These are phyloP conservation scores for Hansenula lynferdii DNA, from an alignment of 1,139 yeast species.

Conservation along the genomic window DNA sequence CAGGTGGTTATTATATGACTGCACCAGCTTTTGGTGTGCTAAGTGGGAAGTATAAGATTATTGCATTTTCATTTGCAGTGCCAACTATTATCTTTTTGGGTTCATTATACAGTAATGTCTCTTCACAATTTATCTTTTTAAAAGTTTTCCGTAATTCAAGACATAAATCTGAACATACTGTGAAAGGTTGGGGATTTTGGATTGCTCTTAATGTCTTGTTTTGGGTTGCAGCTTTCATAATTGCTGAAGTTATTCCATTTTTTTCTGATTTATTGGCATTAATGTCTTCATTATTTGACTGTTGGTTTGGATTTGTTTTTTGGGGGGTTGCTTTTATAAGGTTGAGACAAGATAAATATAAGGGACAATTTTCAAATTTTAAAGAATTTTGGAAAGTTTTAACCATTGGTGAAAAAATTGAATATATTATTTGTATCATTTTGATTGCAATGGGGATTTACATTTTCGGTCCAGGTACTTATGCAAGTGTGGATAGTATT, in stretches of 20 bases:
- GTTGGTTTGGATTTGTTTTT: constrained; percentile 62
- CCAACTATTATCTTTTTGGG: constrained; percentile 58
- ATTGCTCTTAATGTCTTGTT: constrained; percentile 34
- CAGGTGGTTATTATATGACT: constrained; percentile 48
- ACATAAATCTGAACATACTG: constrained; percentile 45
- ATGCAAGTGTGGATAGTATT: constrained; percentile 51
- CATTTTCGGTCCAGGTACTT: constrained; percentile 55
- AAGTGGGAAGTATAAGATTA: constrained; percentile 39
- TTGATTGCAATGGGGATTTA: constrained; percentile 45
- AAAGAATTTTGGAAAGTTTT: constrained; percentile 26
- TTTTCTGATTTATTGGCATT: constrained; percentile 52
- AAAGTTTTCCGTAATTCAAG: constrained; percentile 37
- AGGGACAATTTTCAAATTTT: constrained; percentile 22
- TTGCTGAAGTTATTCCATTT: constrained; percentile 62
- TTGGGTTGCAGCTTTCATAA: constrained; percentile 52
- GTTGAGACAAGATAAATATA: constrained; percentile 28
- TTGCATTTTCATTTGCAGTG: constrained; percentile 55
- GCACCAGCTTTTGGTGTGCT: constrained; percentile 60
- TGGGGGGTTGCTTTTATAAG: constrained; percentile 61
- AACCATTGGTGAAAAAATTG: constrained; percentile 27
- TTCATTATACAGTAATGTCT: constrained; percentile 48
- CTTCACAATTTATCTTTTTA: constrained; percentile 46
- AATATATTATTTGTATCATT: constrained; percentile 31
- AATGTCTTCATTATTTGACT: constrained; percentile 61
- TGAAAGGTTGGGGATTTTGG: constrained; percentile 52